A percentile compares a stretch with the other conserved stretches of the same genome.
phyloP scores from a whole-genome alignment of 768 basidiomycete genomes.

The Suillus fuscotomentosus region DNA sequence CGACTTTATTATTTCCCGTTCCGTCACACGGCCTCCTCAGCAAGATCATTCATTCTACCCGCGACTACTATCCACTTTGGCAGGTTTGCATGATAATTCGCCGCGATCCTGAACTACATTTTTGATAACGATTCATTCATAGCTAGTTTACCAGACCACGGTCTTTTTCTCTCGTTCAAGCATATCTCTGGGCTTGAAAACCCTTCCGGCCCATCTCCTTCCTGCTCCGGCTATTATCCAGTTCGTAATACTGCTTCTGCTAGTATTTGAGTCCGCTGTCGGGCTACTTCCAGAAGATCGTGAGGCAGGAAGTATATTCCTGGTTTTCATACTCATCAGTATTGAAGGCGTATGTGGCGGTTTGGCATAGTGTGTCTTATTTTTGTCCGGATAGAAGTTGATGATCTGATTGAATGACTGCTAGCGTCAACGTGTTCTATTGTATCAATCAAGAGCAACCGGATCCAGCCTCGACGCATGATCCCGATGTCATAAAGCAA shows the following conservation, averaged over 20 bases:
- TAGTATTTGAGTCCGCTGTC: constrained; percentile 66
- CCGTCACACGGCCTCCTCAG: constrained; percentile 69
- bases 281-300: constrained; percentile 56
- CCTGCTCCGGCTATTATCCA: constrained; percentile 78
- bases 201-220: constrained; percentile 68
- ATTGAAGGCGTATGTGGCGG: constrained; percentile 94
- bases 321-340: constrained; percentile 77
- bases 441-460: constrained; percentile 73
- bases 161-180: constrained; percentile 94
- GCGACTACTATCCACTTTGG: constrained; percentile 96
- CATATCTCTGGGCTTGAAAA: constrained; percentile 79
- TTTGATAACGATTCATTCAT: not conserved
- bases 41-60: constrained; percentile 75
- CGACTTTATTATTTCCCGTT: constrained; percentile 86
- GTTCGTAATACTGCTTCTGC: constrained; percentile 54
- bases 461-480: constrained; percentile 42
- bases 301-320: constrained; percentile 47
- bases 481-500: constrained; percentile 63
- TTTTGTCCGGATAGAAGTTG: not conserved
- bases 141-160: constrained; percentile 86
- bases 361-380: constrained; percentile 72
- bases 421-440: constrained; percentile 87
- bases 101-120: not conserved
- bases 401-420: constrained; percentile 16
- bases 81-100: constrained; percentile 47